Evolutionary conservation across 352 stramenopile genomes (phyloP), one percentile per base, ranked within the genome.

Genomic region (Lagenidium giganteum): DNA sequence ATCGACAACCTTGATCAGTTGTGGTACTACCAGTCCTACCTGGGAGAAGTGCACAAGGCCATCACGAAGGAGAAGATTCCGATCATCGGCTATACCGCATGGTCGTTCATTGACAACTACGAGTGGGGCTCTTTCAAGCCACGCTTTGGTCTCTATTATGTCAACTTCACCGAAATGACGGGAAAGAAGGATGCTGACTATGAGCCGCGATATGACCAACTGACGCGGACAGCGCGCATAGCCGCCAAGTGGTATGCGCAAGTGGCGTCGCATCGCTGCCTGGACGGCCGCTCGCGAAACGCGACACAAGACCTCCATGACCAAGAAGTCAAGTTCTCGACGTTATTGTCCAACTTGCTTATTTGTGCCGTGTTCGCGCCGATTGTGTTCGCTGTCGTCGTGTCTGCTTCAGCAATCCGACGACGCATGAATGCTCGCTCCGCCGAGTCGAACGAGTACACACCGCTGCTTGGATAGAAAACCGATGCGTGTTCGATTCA

Each of bases 101-200:
- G 91, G 93, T 90, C 67, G 24, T 83, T 98, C 30, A 50, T 97
- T 31, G 88, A 98, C 55, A 98, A 97, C 51, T 98, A 96, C 57
- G 93, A 98, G 61, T 98, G 91, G 91, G 72, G 87, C 2, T 83
- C 70, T 11, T 87, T 70, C 50, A 58, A 63, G 22, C 67, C 70
- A 16, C 70, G 70, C 25, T 86, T 83, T 37, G 73, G 73, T 5
- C 57, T 86, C 30, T 87, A 68, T 52, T 81, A 82, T 55, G 70
- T 86, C 30, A 67, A 87, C 39, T 83, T 64, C 34, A 64, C 69
- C 20, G 48, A 53, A 23, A 29, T 52, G 8, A 70, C 52, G 1
- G 67, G 62, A 20, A 38, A 27, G 25, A 58, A 74, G 40, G 53
- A 74, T 20, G 52, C n/a, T n/a, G n/a, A n/a, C n/a, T n/a, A n/a